phyloP scores from a whole-genome alignment of 805 yeast species.

The Lachancea mirantina region DNA sequence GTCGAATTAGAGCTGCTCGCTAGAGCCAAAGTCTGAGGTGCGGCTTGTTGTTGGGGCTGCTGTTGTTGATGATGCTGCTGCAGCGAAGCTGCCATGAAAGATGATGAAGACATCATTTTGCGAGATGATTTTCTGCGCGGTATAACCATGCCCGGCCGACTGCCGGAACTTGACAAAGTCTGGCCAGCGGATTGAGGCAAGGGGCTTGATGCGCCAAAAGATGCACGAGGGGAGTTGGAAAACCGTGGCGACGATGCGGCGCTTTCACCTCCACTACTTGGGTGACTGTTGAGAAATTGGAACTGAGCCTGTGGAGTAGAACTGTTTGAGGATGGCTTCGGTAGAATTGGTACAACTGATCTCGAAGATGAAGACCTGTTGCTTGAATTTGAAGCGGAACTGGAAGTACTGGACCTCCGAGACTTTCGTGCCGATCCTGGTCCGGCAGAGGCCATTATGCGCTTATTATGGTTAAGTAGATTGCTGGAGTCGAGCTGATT shows the following conservation, averaged over 20 bases:
- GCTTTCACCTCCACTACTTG: slow-evolving; percentile 23
- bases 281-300: slow-evolving; percentile 9
- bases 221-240: slow-evolving; percentile 11
- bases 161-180: slow-evolving; percentile 13
- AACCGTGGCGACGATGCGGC: slow-evolving; percentile 27
- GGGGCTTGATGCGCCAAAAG: slow-evolving; percentile 7
- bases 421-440: slow-evolving; percentile 5
- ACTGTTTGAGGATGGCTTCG: slow-evolving; percentile 27
- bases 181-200: slow-evolving; percentile 4
- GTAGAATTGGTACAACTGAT: slow-evolving; percentile 31
- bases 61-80: slow-evolving; percentile 23
- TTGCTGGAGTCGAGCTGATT: slow-evolving; percentile 14
- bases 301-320: slow-evolving; percentile 7
- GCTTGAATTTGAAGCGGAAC: slow-evolving; percentile 27
- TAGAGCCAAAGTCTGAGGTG: slow-evolving; percentile 12
- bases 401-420: slow-evolving; percentile 24
- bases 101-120: slow-evolving; percentile 22
- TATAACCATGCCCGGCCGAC: slow-evolving; percentile 23
- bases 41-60: slow-evolving; percentile 10
- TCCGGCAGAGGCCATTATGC: slow-evolving; percentile 5
- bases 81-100: slow-evolving; percentile 25
- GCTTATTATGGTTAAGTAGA: slow-evolving; percentile 17
- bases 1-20: slow-evolving; percentile 13
- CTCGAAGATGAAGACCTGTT: slow-evolving; percentile 26
- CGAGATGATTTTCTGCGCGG: slow-evolving; percentile 27